Evolutionary conservation across 345 rosid species (phyloP).

Genomic region (Syzygium jambos): DNA sequence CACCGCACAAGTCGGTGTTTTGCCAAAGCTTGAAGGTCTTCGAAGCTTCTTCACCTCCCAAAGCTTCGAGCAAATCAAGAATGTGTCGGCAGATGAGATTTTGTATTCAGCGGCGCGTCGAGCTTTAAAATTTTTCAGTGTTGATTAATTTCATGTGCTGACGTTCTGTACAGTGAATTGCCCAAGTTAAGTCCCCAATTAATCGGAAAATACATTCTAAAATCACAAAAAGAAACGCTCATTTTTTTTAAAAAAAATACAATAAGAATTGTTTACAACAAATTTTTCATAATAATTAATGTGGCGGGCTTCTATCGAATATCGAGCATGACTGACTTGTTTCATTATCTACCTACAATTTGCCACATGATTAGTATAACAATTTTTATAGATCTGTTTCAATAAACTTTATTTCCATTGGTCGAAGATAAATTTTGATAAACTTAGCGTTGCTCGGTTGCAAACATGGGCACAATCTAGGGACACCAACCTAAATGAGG

Average conservation of each 20-base stretch:
- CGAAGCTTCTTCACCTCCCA: not conserved
- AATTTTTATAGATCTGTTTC: too few species aligned
- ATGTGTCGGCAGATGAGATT: not conserved
- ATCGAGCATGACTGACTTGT: not conserved
- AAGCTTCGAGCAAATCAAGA: not conserved
- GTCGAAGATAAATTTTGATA: too few species aligned
- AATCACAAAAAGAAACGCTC: not conserved
- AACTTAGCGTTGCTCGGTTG: too few species aligned
- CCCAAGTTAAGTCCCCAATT: not conserved
- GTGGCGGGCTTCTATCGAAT: not conserved
- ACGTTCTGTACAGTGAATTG: not conserved
- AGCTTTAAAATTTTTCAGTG: not conserved
- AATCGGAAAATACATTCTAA: not conserved
- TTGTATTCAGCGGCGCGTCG: not conserved
- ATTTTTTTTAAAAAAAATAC: not conserved
- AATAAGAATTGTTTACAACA: not conserved
- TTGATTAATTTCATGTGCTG: not conserved
- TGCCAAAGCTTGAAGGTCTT: not conserved
- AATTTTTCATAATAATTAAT: not conserved
- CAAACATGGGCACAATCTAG: not conserved
- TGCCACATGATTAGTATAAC: not conserved
- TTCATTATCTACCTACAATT: not conserved
- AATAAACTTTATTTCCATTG: too few species aligned
- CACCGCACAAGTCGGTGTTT: not conserved
- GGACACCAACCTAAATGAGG: not conserved